Evolutionary conservation across 2,329 filamentous ascomycete genomes (phyloP).

Genomic region (Xylariaceae sp.): DNA sequence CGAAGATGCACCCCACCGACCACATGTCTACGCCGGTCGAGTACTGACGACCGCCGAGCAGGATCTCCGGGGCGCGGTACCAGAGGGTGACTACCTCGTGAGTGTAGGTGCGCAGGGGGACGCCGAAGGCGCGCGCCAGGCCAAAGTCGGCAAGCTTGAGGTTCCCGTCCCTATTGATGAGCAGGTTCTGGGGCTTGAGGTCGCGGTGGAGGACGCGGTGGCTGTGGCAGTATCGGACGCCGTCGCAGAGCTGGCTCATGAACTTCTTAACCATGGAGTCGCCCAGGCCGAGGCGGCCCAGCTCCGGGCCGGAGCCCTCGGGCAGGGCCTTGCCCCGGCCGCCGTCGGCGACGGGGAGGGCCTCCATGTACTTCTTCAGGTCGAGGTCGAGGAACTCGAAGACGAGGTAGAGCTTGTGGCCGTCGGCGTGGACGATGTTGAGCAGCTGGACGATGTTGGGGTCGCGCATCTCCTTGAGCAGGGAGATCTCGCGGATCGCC

Average conservation of each 20-base stretch:
- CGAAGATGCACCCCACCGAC: slow-evolving; percentile 91
- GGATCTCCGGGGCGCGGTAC: slow-evolving; percentile 87
- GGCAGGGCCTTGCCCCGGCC: slow-evolving; percentile 80
- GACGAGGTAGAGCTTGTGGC: slow-evolving; percentile 90
- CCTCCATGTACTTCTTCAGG: slow-evolving; percentile 94
- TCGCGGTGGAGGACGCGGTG: slow-evolving; percentile 83
- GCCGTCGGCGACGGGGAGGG: slow-evolving; percentile 74
- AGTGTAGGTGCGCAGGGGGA: slow-evolving; percentile 84
- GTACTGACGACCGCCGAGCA: slow-evolving; percentile 85
- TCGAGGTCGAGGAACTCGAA: slow-evolving; percentile 88
- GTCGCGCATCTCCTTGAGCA: slow-evolving; percentile 91
- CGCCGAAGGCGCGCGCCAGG: slow-evolving; percentile 81
- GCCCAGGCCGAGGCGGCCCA: slow-evolving; percentile 64
- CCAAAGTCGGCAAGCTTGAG: slow-evolving; percentile 88
- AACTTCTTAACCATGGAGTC: slow-evolving; percentile 85
- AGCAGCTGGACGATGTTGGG: slow-evolving; percentile 80
- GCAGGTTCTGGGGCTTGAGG: slow-evolving; percentile 82
- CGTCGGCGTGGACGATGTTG: slow-evolving; percentile 92
- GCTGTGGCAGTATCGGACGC: slow-evolving; percentile 81
- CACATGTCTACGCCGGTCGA: slow-evolving; percentile 95
- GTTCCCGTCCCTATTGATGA: slow-evolving; percentile 81
- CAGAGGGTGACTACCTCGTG: slow-evolving; percentile 93
- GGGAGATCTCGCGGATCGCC: slow-evolving; percentile 87
- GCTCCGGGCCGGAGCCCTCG: slow-evolving; percentile 59
- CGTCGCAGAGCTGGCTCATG: slow-evolving; percentile 80